Evolutionary conservation across 352 stramenopile species (phyloP), one percentile per base, ranked within the genome.

Genomic region (Globisporangium camurandrum): DNA sequence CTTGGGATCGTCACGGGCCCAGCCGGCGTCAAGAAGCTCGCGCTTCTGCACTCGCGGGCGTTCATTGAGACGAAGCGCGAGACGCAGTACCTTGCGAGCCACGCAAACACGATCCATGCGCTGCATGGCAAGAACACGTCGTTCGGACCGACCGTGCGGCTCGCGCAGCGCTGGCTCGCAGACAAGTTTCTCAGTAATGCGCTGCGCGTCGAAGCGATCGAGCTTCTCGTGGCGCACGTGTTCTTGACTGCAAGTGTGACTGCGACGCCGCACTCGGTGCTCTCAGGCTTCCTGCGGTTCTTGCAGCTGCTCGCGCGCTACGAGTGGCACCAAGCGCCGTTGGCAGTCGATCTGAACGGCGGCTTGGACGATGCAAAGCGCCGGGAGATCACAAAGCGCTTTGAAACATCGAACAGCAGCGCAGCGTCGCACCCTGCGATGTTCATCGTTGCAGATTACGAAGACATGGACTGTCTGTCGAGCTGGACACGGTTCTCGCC

Each of bases 161-260:
- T 95, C n/a, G 71, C 72, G 8, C 78, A 86, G 49, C 63, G 70
- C n/a, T 95, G 84, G 84, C 53, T 95, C 12, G 81, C 79, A 0
- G 70, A 84, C 55, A 89, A 94, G 43, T 74, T 78, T 27, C 53
- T 92, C 64, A 84, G 73, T 31, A 88, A 91, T 40, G 56, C 68
- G 2, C 23, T 95, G 27, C 52, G 58, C 4, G 62, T 93, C 12
- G 76, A 93, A 62, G 78, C 75, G 0, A 53, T 93, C 24, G 84
- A 95, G 54, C 59, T 95, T 12, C 45, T 95, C 2, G 81, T 95
- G 2, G 84, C 84, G 1, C 68, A 87, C 24, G 62, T 80, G 16
- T 95, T 92, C 51, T 33, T 91, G 22, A 70, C 61, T 1, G 59
- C 68, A 14, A 60, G 67, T 19, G 57, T 73, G 1, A 71, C 68